phyloP scores from a whole-genome alignment of 352 stramenopile genomes.

The Plasmopara viticola region DNA sequence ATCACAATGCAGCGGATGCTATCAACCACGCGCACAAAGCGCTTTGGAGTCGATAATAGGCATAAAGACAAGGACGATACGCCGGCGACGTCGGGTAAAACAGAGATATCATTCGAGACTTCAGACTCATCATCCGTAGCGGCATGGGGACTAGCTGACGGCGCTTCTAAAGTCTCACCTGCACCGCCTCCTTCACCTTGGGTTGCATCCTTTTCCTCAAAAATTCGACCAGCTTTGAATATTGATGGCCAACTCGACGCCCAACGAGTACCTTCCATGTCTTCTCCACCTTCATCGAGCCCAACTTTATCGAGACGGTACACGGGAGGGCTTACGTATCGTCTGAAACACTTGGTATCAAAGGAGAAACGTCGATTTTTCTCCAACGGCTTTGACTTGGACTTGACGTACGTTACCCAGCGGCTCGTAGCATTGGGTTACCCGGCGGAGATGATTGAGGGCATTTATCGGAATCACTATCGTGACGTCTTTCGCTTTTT shows the following conservation, averaged over 20 bases:
- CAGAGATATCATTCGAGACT: conserved; percentile 1
- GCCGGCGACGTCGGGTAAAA: conserved; percentile 2
- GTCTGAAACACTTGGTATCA: conserved; percentile 81
- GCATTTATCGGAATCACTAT: conserved; percentile 87
- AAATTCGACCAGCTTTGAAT: conserved; percentile 12
- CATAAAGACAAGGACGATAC: conserved; percentile 18
- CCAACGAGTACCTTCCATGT: conserved; percentile 9
- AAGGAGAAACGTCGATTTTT: conserved; percentile 87
- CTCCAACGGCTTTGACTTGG: conserved; percentile 87
- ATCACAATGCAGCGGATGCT: conserved; percentile 23
- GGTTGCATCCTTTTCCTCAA: conserved; percentile 9
- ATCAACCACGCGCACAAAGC: conserved; percentile 17
- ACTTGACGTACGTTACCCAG: conserved; percentile 88
- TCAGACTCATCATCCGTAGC: conserved; percentile 7
- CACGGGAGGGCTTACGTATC: conserved; percentile 32
- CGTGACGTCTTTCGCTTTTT: conserved; percentile 89
- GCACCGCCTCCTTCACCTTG: conserved; percentile 15
- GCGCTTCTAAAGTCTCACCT: conserved; percentile 1
- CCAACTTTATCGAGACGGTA: conserved; percentile 16
- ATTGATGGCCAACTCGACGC: conserved; percentile 19
- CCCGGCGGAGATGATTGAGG: conserved; percentile 81
- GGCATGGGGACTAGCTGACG: conserved; percentile 8
- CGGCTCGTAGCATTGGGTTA: conserved; percentile 88
- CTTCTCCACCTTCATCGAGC: conserved; percentile 14
- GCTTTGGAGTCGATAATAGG: conserved; percentile 12